These are phyloP conservation scores for Myriosclerotinia curreyana DNA, from an alignment of 2,329 filamentous ascomycete species.

Conservation along the genomic window DNA sequence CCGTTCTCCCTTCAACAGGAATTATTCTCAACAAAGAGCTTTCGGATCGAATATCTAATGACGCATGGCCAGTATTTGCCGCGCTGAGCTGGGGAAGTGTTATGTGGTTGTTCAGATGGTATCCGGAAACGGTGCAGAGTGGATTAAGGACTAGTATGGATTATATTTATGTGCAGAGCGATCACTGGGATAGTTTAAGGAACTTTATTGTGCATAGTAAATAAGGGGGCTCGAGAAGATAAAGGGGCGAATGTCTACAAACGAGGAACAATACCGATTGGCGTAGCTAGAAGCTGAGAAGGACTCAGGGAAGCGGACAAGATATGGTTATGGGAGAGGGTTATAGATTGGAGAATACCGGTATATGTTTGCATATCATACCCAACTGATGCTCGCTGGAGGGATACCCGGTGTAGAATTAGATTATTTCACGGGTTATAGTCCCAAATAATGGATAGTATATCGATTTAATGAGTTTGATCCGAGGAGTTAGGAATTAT, in stretches of 20 bases:
- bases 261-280: neutral
- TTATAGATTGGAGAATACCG: constrained; percentile 7
- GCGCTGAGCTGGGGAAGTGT: constrained; percentile 87
- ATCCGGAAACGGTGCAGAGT: constrained; percentile 86
- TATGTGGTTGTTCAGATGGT: constrained; percentile 92
- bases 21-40: constrained; percentile 48
- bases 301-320: neutral
- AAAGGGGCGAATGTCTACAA: neutral
- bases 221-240: constrained; percentile 36
- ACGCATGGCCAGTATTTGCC: constrained; percentile 92
- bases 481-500: neutral
- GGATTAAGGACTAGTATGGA: constrained; percentile 94
- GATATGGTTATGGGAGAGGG: neutral
- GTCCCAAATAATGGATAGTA: constrained; percentile 6
- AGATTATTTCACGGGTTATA: constrained; percentile 3
- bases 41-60: constrained; percentile 53
- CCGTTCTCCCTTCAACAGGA: constrained; percentile 63
- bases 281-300: neutral
- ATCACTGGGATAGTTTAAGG: constrained; percentile 82
- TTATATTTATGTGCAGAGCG: constrained; percentile 90
- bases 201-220: constrained; percentile 86
- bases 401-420: constrained; percentile 9
- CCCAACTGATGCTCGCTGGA: neutral
- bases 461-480: neutral
- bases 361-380: constrained; percentile 2